Evolutionary conservation across 1,284 basidiomycete species (phyloP).

Genomic region (Ceratobasidium papillatum): DNA sequence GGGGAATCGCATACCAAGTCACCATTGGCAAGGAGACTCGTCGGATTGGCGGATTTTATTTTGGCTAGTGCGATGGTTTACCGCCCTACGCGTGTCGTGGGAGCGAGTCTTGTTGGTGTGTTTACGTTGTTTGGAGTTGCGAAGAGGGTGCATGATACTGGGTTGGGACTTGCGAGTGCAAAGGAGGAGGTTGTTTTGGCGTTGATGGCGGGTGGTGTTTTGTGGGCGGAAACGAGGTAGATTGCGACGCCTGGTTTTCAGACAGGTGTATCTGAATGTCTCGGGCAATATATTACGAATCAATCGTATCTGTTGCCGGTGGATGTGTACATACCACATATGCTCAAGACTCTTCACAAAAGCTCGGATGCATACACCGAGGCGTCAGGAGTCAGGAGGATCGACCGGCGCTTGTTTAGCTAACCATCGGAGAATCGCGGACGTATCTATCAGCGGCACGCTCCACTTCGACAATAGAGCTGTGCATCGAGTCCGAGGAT

Average conservation of each 20-base stretch:
- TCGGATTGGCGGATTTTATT: background rate
- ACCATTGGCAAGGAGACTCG: background rate
- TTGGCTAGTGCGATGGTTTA: background rate
- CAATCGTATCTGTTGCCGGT: too few species aligned
- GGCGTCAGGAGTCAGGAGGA: slow-evolving; percentile 9
- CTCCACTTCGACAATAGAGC: background rate
- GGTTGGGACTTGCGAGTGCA: background rate
- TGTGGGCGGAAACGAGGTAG: background rate
- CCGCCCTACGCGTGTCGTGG: background rate
- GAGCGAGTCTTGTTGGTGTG: background rate
- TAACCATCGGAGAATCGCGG: background rate
- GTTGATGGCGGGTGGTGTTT: background rate
- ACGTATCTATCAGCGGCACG: background rate
- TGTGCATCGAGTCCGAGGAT: slow-evolving; percentile 1
- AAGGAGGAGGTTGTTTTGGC: background rate
- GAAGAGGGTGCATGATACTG: background rate
- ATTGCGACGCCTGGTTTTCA: background rate
- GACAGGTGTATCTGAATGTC: too few species aligned
- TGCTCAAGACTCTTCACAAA: background rate
- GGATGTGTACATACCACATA: too few species aligned
- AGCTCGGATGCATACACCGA: background rate
- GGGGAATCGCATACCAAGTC: background rate
- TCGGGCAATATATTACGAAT: too few species aligned
- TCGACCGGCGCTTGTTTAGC: background rate
- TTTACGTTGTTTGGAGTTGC: background rate